Evolutionary conservation across 2,329 filamentous ascomycete genomes (phyloP).

Genomic region (Alternaria solani): DNA sequence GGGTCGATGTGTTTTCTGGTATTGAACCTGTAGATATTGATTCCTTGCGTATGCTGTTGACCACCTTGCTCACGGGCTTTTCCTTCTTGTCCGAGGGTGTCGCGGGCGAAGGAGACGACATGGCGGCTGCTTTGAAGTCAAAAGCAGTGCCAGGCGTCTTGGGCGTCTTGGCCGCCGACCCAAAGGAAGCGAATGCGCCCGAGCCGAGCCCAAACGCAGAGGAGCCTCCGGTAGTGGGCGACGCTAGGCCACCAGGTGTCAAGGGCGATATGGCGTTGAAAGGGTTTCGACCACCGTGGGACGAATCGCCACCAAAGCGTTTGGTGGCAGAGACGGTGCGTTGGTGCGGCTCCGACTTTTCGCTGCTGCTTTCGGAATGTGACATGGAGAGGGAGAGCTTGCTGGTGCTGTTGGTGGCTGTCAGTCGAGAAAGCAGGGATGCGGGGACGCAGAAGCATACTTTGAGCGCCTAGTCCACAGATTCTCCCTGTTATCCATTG

Average conservation of each 20-base stretch:
- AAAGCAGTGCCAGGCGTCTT: slow-evolving; percentile 84
- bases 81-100: slow-evolving; percentile 69
- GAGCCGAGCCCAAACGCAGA: slow-evolving; percentile 93
- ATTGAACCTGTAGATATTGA: slow-evolving; percentile 36
- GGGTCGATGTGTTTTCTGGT: slow-evolving; percentile 50
- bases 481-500: slow-evolving; percentile 56
- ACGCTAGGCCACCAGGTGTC: slow-evolving; percentile 70
- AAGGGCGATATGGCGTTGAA: slow-evolving; percentile 79
- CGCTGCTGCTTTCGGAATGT: slow-evolving; percentile 62
- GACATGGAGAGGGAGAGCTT: slow-evolving; percentile 90
- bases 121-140: slow-evolving; percentile 71
- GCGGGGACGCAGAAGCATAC: slow-evolving; percentile 60
- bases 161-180: slow-evolving; percentile 80
- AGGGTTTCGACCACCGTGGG: slow-evolving; percentile 78
- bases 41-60: slow-evolving; percentile 48
- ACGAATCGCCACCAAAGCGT: slow-evolving; percentile 78
- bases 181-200: slow-evolving; percentile 96
- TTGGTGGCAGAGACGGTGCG: slow-evolving; percentile 73
- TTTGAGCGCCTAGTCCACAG: slow-evolving; percentile 85
- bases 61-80: slow-evolving; percentile 41
- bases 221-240: slow-evolving; percentile 78
- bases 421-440: slow-evolving; percentile 32
- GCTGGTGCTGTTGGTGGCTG: slow-evolving; percentile 68
- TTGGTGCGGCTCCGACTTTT: slow-evolving; percentile 62
- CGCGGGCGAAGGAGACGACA: slow-evolving; percentile 57